phyloP scores from a whole-genome alignment of 176 grass and related monocot species.

The Rhynchospora breviuscula region DNA sequence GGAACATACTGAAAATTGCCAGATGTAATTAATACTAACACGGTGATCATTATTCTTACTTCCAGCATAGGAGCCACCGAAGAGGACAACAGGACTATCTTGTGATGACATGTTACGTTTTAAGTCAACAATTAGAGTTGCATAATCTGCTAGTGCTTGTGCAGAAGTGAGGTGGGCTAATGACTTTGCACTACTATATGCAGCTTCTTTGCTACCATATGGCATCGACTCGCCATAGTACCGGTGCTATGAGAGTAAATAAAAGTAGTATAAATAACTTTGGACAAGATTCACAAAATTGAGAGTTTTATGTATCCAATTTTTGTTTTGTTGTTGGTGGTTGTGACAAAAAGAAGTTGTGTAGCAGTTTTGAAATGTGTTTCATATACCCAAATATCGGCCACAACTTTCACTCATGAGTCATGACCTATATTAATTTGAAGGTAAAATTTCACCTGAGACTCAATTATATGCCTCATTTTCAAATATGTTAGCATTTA shows the following conservation, averaged over 20 bases:
- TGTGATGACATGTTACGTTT: conserved; percentile 72
- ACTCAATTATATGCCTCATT: not conserved
- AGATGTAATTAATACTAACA: not conserved
- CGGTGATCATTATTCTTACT: conserved; percentile 38
- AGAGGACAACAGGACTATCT: conserved; percentile 82
- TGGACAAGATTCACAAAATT: not conserved
- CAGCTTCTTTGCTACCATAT: conserved; percentile 67
- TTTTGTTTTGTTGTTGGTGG: not conserved
- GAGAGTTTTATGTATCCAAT: not conserved
- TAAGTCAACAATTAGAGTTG: conserved; percentile 58
- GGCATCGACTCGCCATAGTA: conserved; percentile 99
- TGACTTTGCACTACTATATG: conserved; percentile 64
- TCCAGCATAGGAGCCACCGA: conserved; percentile 90
- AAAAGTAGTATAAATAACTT: not conserved
- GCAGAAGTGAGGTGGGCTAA: conserved; percentile 74
- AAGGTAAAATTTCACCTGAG: not conserved
- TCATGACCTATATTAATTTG: not conserved
- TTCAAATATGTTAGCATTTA: not conserved
- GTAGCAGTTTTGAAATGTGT: not conserved
- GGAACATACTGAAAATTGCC: not conserved
- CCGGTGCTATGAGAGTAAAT: conserved; percentile 48
- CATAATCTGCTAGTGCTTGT: conserved; percentile 86
- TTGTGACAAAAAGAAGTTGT: not conserved
- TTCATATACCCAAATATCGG: not conserved
- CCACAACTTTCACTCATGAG: not conserved